These are phyloP conservation scores for Fistulinella cinereoalba DNA, from an alignment of 1,284 basidiomycete genomes.

Conservation along the genomic window DNA sequence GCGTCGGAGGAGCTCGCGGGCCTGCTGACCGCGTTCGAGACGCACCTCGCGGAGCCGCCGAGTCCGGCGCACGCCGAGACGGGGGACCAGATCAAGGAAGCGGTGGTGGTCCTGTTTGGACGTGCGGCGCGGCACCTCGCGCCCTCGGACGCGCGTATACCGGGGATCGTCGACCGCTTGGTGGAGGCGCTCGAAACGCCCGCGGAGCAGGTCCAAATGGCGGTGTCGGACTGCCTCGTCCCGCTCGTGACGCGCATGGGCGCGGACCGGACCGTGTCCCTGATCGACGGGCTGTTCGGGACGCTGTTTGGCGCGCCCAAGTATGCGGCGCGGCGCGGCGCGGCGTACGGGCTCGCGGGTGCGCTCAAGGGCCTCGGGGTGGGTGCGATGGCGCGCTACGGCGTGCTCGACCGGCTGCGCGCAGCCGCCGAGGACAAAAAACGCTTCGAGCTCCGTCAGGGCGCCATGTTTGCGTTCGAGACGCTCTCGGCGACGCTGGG, in stretches of 20 bases:
- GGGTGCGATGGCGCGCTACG: slow-evolving; percentile 79
- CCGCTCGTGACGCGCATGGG: slow-evolving; percentile 80
- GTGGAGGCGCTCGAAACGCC: slow-evolving; percentile 93
- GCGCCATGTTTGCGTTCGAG: slow-evolving; percentile 94
- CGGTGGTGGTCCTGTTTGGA: slow-evolving; percentile 93
- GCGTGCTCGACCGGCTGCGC: slow-evolving; percentile 73
- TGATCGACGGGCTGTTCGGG: slow-evolving; percentile 77
- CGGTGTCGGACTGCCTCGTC: slow-evolving; percentile 92
- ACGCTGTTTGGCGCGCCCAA: slow-evolving; percentile 78
- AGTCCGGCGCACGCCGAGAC: slow-evolving; percentile 67
- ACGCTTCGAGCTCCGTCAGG: slow-evolving; percentile 83
- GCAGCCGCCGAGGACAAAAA: slow-evolving; percentile 90
- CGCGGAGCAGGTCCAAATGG: slow-evolving; percentile 94
- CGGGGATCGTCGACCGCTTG: slow-evolving; percentile 85
- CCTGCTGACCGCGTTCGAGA: slow-evolving; percentile 86
- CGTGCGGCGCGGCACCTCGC: slow-evolving; percentile 89
- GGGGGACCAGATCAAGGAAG: slow-evolving; percentile 89
- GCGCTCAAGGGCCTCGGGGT: slow-evolving; percentile 90
- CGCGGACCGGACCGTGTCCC: slow-evolving; percentile 51
- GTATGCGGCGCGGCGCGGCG: slow-evolving; percentile 91
- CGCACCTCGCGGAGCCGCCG: slow-evolving; percentile 66
- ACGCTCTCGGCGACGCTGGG: slow-evolving; percentile 85
- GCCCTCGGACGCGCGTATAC: slow-evolving; percentile 71
- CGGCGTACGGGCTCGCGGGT: slow-evolving; percentile 95
- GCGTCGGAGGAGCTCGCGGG: slow-evolving; percentile 66